Conservation (phyloP, 495 filamentous ascomycete genomes). For the Penicillium longicatenatum region DNA sequence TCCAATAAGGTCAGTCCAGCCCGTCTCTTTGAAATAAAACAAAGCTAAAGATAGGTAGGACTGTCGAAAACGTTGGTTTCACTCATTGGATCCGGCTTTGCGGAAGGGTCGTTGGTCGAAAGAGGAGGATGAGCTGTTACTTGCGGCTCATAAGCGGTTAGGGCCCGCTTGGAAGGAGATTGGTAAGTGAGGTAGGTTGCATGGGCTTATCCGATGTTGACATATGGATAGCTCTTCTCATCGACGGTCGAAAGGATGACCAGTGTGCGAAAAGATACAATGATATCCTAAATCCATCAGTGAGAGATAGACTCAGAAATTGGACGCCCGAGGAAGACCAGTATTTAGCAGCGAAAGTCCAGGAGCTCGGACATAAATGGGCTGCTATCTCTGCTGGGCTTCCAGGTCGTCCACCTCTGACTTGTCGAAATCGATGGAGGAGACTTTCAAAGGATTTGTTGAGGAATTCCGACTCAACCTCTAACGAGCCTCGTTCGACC, state of each 20-base stretch:
- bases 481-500: neutral
- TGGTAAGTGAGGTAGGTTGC: neutral
- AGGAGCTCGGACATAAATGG: slow-evolving; percentile 9
- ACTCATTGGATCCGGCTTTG: slow-evolving; percentile 1
- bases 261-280: slow-evolving; percentile 12
- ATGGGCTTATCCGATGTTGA: neutral
- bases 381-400: slow-evolving; percentile 6
- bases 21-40: neutral
- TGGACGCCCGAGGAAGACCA: slow-evolving; percentile 6
- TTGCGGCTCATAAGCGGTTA: neutral
- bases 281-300: slow-evolving; percentile 3
- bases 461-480: neutral
- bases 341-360: slow-evolving; percentile 1
- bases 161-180: slow-evolving; percentile 6
- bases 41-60: neutral
- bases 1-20: neutral
- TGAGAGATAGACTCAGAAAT: slow-evolving; percentile 7
- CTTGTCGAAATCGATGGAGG: slow-evolving; percentile 10
- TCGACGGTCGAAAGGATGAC: slow-evolving; percentile 8
- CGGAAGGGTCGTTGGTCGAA: slow-evolving; percentile 4
- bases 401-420: slow-evolving; percentile 9
- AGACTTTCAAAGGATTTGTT: slow-evolving; percentile 4
- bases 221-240: neutral
- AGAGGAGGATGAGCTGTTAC: slow-evolving; percentile 4
- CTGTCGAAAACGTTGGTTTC: slow-evolving; percentile 3